Base-by-base conservation (phyloP, 768 basidiomycete species). In the Cantharellus anzutake region DNA sequence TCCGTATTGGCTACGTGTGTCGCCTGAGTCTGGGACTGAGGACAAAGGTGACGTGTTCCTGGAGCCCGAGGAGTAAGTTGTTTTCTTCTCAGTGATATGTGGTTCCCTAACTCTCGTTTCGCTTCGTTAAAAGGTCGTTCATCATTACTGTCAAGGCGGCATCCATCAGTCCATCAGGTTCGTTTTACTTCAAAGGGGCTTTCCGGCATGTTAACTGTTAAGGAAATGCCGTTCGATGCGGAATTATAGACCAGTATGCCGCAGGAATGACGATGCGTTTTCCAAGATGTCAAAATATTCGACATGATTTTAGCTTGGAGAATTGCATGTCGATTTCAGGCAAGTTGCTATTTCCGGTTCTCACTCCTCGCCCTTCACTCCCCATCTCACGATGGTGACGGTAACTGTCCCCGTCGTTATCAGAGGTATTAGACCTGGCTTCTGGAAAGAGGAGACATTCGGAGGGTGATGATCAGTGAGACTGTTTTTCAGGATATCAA, bases 41-140 rank as follows among this genome's bases (percentile, higher is more conserved):
- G 89, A 93, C 66, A 84, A 84, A 71, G 89, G 92, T 0, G 92
- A 99, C 69, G 71, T 93, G 11, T 96, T 93, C 70, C 76, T 98
- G 48, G 81, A 87, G 55, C 93, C 94, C 11, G 78, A 84, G 64
- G 84, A 96, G 93, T 94, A 65, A 61, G 79, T 53, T 51, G 42
- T 29, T 42, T 40, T 5, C 29, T 50, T 52, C 51, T 38, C 3
- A 29, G 2, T 20, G 16, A 35, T 42, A 56, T 29, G 59, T 41
- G 11, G 3, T 0, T 20, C 5, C 39, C 16, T 48, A n/a, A 16
- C 29, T 42, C n/a, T 39, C 39, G 57, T 41, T 53, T 7, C 34
- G 50, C 40, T 61, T 29, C 20, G 20, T 29, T 29, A 29, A 29
- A 29, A 96, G 93, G 64, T 96, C 94, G 0, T 98, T 99, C 69